These are phyloP conservation scores for Macrophomina pseudophaseolina DNA, from an alignment of 2,329 filamentous ascomycete species.

Conservation along the genomic window DNA sequence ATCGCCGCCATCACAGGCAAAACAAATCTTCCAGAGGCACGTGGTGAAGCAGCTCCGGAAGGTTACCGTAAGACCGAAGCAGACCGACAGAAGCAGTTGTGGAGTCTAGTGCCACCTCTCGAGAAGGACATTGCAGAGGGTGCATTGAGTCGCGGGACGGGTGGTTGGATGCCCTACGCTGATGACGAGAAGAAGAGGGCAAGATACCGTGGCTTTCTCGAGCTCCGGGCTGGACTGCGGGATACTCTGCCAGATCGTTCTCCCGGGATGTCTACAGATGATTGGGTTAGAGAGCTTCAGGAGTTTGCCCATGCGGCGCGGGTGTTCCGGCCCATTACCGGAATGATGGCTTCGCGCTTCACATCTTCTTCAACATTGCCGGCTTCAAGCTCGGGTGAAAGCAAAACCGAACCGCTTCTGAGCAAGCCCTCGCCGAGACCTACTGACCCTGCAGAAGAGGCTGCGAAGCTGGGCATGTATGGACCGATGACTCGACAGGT, in stretches of 20 bases:
- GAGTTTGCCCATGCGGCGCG: constrained; percentile 77
- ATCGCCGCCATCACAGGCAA: constrained; percentile 79
- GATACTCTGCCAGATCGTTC: constrained; percentile 63
- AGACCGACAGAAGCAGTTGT: constrained; percentile 63
- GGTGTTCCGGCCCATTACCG: constrained; percentile 90
- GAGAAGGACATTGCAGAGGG: constrained; percentile 50
- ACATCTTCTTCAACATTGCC: constrained; percentile 67
- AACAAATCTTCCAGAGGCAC: constrained; percentile 74
- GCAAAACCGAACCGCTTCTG: constrained; percentile 31
- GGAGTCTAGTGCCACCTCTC: constrained; percentile 52
- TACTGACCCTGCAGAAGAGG: constrained; percentile 80
- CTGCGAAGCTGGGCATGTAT: constrained; percentile 91
- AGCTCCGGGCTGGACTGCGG: constrained; percentile 69
- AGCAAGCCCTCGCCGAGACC: constrained; percentile 61
- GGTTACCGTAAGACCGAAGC: constrained; percentile 68
- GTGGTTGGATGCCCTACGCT: constrained; percentile 80
- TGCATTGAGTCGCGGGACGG: constrained; percentile 55
- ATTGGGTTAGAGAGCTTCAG: constrained; percentile 78
- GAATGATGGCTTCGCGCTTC: constrained; percentile 91
- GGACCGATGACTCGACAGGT: constrained; percentile 80
- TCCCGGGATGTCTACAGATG: constrained; percentile 62
- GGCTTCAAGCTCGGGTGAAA: constrained; percentile 39
- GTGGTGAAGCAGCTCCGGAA: constrained; percentile 72
- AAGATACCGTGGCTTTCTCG: constrained; percentile 83
- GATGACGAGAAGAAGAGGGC: constrained; percentile 78